Evolutionary conservation across 495 filamentous ascomycete genomes (phyloP), one percentile per base, ranked within the genome.

Genomic region (Aspergillus affinis): DNA sequence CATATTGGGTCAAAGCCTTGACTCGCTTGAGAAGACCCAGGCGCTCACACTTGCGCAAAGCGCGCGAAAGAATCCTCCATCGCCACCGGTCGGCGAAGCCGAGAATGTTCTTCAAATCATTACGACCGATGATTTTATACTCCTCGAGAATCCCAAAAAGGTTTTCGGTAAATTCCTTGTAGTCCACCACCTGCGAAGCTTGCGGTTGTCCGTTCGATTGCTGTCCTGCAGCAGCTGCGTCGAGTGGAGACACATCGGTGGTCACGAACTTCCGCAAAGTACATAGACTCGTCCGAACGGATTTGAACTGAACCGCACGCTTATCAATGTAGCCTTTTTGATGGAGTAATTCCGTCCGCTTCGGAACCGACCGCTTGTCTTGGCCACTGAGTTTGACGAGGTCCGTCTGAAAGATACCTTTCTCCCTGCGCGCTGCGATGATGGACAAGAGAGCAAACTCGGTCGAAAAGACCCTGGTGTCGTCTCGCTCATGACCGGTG

Each of bases 261-360:
- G 63, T 62, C 18, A 83, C 72, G 65, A 88, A 93, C 64, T 78
- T 82, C 51, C 76, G 81, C 47, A 93, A 82, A 53, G 82, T 89
- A 30, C 80, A 82, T 2, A 84, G 60, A 70, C 89, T 93, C 0
- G 92, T 94, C 53, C 86, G 84, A 46, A 81, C 75, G 21, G 82
- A 79, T 52, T 79, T 83, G 19, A 85, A 79, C 30, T 90, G 79
- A 6, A 93, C 80, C 0, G 83, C 80, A 41, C 84, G 82, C 72
- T 97, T 97, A 44, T 87, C 86, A 50, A 97, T 91, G 70, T 96
- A 95, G 9, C 93, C 93, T 66, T 88, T 90, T 57, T 80, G 78
- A 20, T 83, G 83, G 19, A 97, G 81, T 2, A 80, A 74, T 61
- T 92, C 88, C 1, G 93, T 97, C 46, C 93, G 81, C 52, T 85